Evolutionary conservation across 2,329 filamentous ascomycete species (phyloP), one percentile per base, ranked within the genome.

Genomic region (Xylaria arbuscula): DNA sequence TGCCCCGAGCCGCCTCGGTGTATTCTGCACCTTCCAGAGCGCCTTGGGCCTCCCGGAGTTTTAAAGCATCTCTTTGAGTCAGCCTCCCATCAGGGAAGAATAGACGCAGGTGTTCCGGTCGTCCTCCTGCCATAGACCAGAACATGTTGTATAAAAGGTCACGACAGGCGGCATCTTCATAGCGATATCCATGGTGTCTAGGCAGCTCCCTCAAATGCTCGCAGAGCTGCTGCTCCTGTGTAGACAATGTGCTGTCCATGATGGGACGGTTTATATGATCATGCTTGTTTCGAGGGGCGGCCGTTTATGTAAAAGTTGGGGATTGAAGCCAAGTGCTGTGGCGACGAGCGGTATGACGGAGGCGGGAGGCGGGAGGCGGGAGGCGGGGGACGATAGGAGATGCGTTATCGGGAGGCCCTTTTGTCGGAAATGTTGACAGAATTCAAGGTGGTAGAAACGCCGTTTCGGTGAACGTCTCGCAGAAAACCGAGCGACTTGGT

Each of bases 1-100:
- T 97, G 64, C 97, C 96, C 73, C 93, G 89, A 15, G 96, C 96
- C 7, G 92, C 92, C 73, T 95, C 92, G 22, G 93, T 96, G 78
- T 98, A 99, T 80, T 99, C 97, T 38, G 95, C 93, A 11, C 96
- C 95, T 77, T 97, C 94, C 66, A 93, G 86, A n/a, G 93, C 93
- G 19, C 94, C 95, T 78, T 99, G 97, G 17, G 94, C 94, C 74
- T 93, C 90, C 69, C 92, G 88, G 47, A 99, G 84, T 80, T 92
- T 96, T 87, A 94, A 91, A 53, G 84, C 82, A 47, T 85, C 85
- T 54, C 82, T 83, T n/a, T 84, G 81, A 34, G 85, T 82, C 9
- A 91, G 88, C 48, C 86, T 86, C 13, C 93, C 93, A 48, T 91
- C 84, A 0, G 94, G 94, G 77, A 99, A 99, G 75, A 99, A 88